phyloP scores from a whole-genome alignment of 202 grass and related monocot genomes.

The Bolboschoenoplectus hybrid region DNA sequence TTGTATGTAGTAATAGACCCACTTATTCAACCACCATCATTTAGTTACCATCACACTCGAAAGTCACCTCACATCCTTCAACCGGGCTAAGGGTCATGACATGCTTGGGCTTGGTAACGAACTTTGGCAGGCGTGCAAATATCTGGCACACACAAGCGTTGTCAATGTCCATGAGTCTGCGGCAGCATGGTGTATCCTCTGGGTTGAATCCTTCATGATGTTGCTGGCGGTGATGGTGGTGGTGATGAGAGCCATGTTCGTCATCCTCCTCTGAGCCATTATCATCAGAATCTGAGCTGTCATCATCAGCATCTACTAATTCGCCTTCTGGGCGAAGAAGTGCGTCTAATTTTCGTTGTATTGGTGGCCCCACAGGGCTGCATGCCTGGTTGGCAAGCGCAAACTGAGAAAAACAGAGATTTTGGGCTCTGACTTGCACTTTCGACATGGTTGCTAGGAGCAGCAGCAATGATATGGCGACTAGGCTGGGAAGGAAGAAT shows the following conservation, averaged over 20 bases:
- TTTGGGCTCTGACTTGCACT: constrained; percentile 42
- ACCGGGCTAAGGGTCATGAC: constrained; percentile 51
- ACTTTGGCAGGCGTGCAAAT: constrained; percentile 48
- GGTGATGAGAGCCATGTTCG: not conserved
- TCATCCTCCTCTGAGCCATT: constrained; percentile 5
- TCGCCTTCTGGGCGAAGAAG: not conserved
- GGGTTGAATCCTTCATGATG: constrained; percentile 39
- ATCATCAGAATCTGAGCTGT: constrained; percentile 33
- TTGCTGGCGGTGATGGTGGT: constrained; percentile 42
- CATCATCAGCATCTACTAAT: not conserved
- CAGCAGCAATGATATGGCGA: constrained; percentile 41
- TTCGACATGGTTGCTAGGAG: constrained; percentile 31
- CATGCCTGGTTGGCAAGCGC: constrained; percentile 75
- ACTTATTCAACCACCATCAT: constrained; percentile 26
- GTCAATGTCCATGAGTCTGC: constrained; percentile 58
- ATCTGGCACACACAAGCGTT: constrained; percentile 64
- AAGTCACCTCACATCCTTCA: constrained; percentile 58
- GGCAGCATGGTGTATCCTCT: constrained; percentile 69
- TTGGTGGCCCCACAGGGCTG: constrained; percentile 43
- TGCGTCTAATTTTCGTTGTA: constrained; percentile 40
- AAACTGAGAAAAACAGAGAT: constrained; percentile 70
- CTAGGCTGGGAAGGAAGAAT: constrained; percentile 1
- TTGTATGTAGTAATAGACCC: constrained; percentile 15
- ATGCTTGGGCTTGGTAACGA: constrained; percentile 55
- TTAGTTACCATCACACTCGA: constrained; percentile 55